These are phyloP conservation scores for Henningerozyma blattae DNA, from an alignment of 805 yeast genomes.

Conservation along the genomic window DNA sequence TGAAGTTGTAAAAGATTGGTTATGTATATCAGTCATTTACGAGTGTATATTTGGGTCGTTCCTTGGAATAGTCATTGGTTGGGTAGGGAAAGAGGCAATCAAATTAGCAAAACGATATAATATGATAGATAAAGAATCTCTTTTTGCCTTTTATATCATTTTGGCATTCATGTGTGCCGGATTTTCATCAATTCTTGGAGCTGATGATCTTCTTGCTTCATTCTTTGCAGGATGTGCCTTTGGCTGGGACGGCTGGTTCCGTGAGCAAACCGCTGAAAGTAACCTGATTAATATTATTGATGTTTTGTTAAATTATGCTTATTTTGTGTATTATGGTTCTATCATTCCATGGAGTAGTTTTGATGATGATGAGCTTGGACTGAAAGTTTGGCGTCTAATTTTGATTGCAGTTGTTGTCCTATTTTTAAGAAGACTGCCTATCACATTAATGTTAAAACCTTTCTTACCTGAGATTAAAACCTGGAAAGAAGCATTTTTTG, in stretches of 20 bases:
- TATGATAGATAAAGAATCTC: conserved; percentile 78
- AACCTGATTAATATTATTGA: conserved; percentile 89
- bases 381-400: conserved; percentile 67
- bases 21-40: conserved; percentile 60
- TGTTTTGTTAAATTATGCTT: conserved; percentile 67
- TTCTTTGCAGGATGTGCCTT: conserved; percentile 90
- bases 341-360: conserved; percentile 81
- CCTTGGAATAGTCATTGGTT: conserved; percentile 64
- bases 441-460: conserved; percentile 61
- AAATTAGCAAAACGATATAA: conserved; percentile 57
- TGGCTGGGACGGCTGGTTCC: conserved; percentile 88
- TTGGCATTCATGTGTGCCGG: conserved; percentile 81
- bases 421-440: conserved; percentile 73
- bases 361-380: conserved; percentile 49
- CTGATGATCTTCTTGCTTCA: conserved; percentile 77
- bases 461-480: conserved; percentile 77
- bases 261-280: conserved; percentile 69
- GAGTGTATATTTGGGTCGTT: conserved; percentile 73
- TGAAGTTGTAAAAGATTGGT: conserved; percentile 69
- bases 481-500: conserved; percentile 89
- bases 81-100: conserved; percentile 53
- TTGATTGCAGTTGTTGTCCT: conserved; percentile 63
- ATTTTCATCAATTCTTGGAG: conserved; percentile 74
- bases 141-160: conserved; percentile 71
- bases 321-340: conserved; percentile 83